Evolutionary conservation across 2,329 filamentous ascomycete genomes (phyloP).

Genomic region (Aureobasidium subglaciale): DNA sequence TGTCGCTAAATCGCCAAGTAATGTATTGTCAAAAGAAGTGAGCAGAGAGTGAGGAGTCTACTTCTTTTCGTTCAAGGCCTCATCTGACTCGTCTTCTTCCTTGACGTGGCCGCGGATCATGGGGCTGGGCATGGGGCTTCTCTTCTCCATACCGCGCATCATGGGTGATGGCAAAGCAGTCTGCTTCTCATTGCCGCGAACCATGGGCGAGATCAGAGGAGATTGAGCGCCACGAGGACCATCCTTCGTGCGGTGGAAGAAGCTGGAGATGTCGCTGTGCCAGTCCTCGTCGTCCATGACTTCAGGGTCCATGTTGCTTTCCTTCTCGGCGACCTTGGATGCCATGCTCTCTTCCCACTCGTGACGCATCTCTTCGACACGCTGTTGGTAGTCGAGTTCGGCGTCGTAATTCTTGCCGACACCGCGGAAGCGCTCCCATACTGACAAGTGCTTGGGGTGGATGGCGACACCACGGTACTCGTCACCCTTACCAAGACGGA

Average conservation of each 20-base stretch:
- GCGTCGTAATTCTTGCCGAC: conserved; percentile 78
- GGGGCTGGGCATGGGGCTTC: conserved; percentile 7
- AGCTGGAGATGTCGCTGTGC: conserved; percentile 44
- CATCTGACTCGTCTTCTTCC: conserved; percentile 11
- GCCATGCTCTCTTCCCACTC: conserved; percentile 51
- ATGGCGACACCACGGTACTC: conserved; percentile 94
- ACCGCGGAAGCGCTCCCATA: conserved; percentile 78
- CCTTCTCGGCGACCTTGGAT: conserved; percentile 45
- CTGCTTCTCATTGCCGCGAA: neutral
- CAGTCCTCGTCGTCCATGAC: conserved; percentile 37
- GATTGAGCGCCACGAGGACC: conserved; percentile 10
- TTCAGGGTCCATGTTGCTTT: conserved; percentile 30
- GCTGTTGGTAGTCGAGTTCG: conserved; percentile 71
- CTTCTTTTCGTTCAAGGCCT: conserved; percentile 9
- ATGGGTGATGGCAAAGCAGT: neutral
- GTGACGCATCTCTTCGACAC: conserved; percentile 71
- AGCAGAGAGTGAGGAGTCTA: neutral
- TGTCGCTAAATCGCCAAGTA: neutral
- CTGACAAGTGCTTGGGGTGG: conserved; percentile 77
- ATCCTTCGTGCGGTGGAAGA: conserved; percentile 45
- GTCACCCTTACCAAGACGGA: conserved; percentile 65
- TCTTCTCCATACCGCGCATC: conserved; percentile 5
- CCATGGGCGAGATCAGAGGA: conserved; percentile 5
- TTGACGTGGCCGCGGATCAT: conserved; percentile 14
- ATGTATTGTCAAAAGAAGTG: too few species aligned